phyloP scores from a whole-genome alignment of 352 stramenopile genomes.

The Phytophthora idaei region DNA sequence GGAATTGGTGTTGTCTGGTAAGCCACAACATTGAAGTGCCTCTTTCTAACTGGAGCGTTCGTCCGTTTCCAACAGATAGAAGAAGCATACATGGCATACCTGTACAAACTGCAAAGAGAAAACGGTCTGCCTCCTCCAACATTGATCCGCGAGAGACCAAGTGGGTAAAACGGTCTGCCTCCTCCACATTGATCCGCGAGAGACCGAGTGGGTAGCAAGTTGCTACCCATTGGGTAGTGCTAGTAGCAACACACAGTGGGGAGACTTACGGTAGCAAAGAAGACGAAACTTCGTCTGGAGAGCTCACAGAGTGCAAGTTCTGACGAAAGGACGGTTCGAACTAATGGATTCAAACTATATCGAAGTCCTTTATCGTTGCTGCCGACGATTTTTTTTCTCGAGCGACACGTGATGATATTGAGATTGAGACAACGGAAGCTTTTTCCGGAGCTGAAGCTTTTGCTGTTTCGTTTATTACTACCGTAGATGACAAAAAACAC shows the following conservation, averaged over 20 bases:
- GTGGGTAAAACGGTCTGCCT: no score
- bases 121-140: neutral
- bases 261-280: neutral
- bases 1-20: slow-evolving; percentile 1
- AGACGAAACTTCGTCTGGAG: neutral
- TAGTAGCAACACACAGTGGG: neutral
- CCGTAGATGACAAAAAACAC: no score
- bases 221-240: no score
- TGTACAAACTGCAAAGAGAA: neutral
- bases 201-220: neutral
- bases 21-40: neutral
- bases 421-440: neutral
- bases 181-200: no score
- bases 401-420: neutral
- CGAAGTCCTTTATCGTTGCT: neutral
- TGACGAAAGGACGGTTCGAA: neutral
- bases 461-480: neutral
- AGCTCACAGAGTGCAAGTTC: neutral
- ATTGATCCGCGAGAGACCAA: neutral
- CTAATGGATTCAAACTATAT: neutral
- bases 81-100: neutral
- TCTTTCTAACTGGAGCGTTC: neutral
- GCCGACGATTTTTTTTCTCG: neutral
- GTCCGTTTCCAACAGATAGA: neutral
- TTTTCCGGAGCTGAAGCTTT: neutral